Conservation (phyloP, 306 rosid genomes). For the Prunus mongolica region DNA sequence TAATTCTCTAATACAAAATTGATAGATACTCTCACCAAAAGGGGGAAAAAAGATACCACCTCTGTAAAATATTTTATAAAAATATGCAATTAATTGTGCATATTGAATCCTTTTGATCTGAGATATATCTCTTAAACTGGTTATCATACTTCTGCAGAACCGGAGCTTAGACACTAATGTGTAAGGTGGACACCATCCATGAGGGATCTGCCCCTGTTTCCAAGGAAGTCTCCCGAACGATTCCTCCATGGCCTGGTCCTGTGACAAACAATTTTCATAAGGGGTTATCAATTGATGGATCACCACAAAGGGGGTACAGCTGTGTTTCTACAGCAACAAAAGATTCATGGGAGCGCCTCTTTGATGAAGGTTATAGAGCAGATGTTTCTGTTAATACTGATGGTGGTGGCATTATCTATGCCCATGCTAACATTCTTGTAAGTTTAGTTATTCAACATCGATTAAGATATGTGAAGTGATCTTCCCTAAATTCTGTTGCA, state of each 20-base stretch:
- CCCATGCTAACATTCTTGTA: constrained; percentile 78
- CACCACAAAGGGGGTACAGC: constrained; percentile 30
- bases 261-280: constrained; percentile 18
- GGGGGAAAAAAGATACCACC: neutral
- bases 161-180: constrained; percentile 30
- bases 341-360: constrained; percentile 71
- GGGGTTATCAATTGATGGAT: constrained; percentile 16
- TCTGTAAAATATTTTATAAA: neutral
- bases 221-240: constrained; percentile 28
- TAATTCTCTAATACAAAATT: neutral
- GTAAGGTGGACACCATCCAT: constrained; percentile 16
- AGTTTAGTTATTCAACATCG: constrained; percentile 35
- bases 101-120: neutral
- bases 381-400: constrained; percentile 69
- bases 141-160: constrained; percentile 26
- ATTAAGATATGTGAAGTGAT: neutral
- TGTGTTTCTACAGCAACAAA: constrained; percentile 39
- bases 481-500: neutral
- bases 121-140: neutral
- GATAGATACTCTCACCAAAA: neutral
- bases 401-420: constrained; percentile 58
- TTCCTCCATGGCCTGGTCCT: constrained; percentile 46
- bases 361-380: constrained; percentile 66
- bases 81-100: neutral
- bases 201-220: constrained; percentile 15